phyloP scores from a whole-genome alignment of 495 filamentous ascomycete species.

The Penicillium parvum region DNA sequence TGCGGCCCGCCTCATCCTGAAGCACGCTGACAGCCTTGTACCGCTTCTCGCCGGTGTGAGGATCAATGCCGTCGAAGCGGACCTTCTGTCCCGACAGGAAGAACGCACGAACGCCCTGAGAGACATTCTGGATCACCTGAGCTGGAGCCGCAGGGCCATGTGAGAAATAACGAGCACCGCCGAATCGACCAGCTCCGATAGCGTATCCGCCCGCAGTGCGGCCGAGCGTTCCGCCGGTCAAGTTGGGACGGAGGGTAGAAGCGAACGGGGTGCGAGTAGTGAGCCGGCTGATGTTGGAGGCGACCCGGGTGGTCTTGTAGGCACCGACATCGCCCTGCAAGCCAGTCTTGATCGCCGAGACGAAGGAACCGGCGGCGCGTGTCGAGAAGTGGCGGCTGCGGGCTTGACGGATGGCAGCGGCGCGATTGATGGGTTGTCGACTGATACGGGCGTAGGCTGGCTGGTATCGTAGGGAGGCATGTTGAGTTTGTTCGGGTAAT shows the following conservation, averaged over 20 bases:
- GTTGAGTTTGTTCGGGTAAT: constrained; percentile 50
- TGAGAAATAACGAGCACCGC: constrained; percentile 81
- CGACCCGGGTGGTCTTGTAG: constrained; percentile 62
- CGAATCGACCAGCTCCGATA: constrained; percentile 62
- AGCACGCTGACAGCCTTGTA: constrained; percentile 66
- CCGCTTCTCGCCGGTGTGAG: constrained; percentile 65
- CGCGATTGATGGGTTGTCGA: constrained; percentile 68
- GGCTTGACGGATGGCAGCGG: constrained; percentile 66
- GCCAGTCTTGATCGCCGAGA: constrained; percentile 48
- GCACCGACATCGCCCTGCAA: constrained; percentile 57
- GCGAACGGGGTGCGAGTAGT: constrained; percentile 82
- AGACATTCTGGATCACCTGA: constrained; percentile 92
- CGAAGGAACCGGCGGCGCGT: constrained; percentile 58
- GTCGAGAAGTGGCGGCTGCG: constrained; percentile 74
- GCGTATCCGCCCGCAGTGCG: constrained; percentile 85
- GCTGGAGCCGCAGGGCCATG: constrained; percentile 80
- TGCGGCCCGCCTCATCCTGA: constrained; percentile 63
- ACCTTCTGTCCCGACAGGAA: constrained; percentile 81
- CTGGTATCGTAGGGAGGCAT: constrained; percentile 39
- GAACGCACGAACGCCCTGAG: constrained; percentile 83
- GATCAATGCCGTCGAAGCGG: constrained; percentile 70
- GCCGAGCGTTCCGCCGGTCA: constrained; percentile 82
- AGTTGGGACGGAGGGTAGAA: constrained; percentile 82
- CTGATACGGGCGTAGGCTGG: constrained; percentile 50
- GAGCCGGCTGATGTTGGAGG: constrained; percentile 59